Evolutionary conservation across 176 grass and related monocot genomes (phyloP), one percentile per base, ranked within the genome.

Genomic region (Bonia amplexicaulis): DNA sequence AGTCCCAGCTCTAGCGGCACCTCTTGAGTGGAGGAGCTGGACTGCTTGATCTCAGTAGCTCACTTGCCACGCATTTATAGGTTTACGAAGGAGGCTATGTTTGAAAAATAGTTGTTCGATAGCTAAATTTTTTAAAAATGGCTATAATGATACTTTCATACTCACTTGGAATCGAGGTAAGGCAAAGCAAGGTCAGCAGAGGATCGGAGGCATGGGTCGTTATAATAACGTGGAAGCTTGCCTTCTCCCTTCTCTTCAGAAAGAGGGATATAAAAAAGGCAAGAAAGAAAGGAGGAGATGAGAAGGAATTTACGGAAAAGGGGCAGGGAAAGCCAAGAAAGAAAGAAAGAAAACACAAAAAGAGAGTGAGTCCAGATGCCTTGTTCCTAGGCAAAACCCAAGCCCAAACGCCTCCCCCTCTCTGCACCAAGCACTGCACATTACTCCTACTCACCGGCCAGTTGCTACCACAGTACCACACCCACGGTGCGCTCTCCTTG

Each of bases 141-240:
- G 33, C 33, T 35, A 35, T 0, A 35, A 3, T 35, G 35, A 37
- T 37, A 37, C 5, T 37, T 37, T 37, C 35, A 37, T 37, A 5
- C 35, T 37, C 35, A 37, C 35, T 37, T 37, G 4, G 35, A 37
- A 37, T 37, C 35, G 76, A 27, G 44, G 7, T 74, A 9, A 39
- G 19, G 68, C 33, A n/a, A 23, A 54, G 58, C 52, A 9, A 48
- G 27, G 69, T 23, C n/a, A 23, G 69, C 9, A 15, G 39, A 45
- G 22, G 16, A n/a, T n/a, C n/a, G n/a, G n/a, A 13, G 7, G 8
- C 5, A 8, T 5, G 22, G 31, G 1, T 10, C 37, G 26, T 87
- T 64, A 6, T 72, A 39, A 82, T 69, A 79, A 44, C 89, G 80
- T 87, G 80, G 89, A 90, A 80, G 80, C 74, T 80, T 87, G 74